Evolutionary conservation across 1,284 basidiomycete species (phyloP).

Genomic region (Sanghuangporus baumii): DNA sequence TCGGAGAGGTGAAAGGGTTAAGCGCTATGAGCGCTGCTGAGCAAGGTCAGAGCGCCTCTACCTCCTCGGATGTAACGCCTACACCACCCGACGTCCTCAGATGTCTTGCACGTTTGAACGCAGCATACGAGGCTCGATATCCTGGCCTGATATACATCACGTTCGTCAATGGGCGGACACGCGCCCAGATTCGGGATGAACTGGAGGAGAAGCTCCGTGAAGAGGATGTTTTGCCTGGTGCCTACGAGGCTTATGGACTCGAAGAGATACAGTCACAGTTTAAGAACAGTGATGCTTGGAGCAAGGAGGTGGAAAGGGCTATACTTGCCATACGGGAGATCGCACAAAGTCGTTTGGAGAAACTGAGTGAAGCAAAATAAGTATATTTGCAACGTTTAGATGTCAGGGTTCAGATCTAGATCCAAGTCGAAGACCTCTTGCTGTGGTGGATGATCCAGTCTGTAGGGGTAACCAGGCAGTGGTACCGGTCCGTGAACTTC

Average conservation of each 20-base stretch:
- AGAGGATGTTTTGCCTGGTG: conserved; percentile 42
- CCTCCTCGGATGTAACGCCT: conserved; percentile 24
- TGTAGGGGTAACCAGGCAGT: conserved; percentile 58
- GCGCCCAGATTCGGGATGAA: conserved; percentile 69
- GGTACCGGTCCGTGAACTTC: conserved; percentile 42
- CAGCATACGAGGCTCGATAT: conserved; percentile 68
- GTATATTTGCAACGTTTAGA: conserved; percentile 32
- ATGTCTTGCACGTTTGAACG: conserved; percentile 65
- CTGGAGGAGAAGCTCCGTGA: conserved; percentile 61
- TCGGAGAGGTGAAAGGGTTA: conserved; percentile 74
- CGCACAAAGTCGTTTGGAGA: conserved; percentile 57
- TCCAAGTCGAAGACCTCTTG: conserved; percentile 66
- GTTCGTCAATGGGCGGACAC: conserved; percentile 81
- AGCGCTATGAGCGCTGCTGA: conserved; percentile 73
- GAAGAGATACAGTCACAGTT: conserved; percentile 14
- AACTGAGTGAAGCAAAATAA: conserved; percentile 33
- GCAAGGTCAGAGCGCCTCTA: conserved; percentile 41
- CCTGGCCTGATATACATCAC: conserved; percentile 82
- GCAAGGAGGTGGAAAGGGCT: conserved; percentile 61
- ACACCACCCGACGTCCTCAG: conserved; percentile 64
- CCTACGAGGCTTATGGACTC: conserved; percentile 21
- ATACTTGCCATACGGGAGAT: conserved; percentile 72
- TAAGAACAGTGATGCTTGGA: conserved; percentile 39
- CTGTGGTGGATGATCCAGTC: conserved; percentile 57
- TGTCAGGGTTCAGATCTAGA: conserved; percentile 72